A percentile compares a stretch with the other conserved stretches of the same genome.
These are phyloP conservation scores for Neonectria ditissima DNA, from an alignment of 2,329 filamentous ascomycete species.

Conservation along the genomic window DNA sequence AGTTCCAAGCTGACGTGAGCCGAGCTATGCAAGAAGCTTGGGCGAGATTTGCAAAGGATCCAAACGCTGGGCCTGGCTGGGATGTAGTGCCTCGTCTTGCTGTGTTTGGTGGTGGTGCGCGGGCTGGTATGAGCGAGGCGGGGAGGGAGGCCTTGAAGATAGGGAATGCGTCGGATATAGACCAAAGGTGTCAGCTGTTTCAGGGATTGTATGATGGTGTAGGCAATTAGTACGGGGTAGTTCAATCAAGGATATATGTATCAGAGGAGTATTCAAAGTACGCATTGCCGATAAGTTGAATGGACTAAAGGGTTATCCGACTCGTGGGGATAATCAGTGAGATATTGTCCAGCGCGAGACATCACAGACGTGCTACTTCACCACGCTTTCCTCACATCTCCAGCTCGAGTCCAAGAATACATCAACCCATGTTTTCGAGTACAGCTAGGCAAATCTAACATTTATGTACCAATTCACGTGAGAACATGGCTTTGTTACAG, in stretches of 20 bases:
- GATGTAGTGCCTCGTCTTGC: slow-evolving; percentile 35
- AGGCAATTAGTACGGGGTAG: neutral
- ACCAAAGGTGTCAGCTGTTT: neutral
- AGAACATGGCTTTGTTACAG: too few relatives aligned
- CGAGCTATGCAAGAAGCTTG: slow-evolving; percentile 45
- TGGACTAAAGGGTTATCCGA: too few relatives aligned
- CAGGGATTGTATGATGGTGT: neutral
- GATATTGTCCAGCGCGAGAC: too few relatives aligned
- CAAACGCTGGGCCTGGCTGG: slow-evolving; percentile 43
- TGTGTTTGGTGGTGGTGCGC: slow-evolving; percentile 41
- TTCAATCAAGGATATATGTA: neutral
- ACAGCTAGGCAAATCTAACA: too few relatives aligned
- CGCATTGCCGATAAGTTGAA: too few relatives aligned
- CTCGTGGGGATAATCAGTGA: too few relatives aligned
- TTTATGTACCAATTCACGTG: too few relatives aligned
- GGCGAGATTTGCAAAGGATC: slow-evolving; percentile 46
- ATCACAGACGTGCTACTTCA: too few relatives aligned
- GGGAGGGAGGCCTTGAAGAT: slow-evolving; percentile 5
- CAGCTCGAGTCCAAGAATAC: too few relatives aligned
- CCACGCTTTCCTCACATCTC: too few relatives aligned
- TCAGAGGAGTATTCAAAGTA: neutral
- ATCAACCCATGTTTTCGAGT: too few relatives aligned
- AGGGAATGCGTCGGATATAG: neutral
- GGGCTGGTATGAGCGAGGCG: slow-evolving; percentile 15
- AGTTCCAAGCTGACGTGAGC: slow-evolving; percentile 36